Base-by-base conservation (phyloP, 192 early-diverging fungal species). In the Podila verticillata region DNA sequence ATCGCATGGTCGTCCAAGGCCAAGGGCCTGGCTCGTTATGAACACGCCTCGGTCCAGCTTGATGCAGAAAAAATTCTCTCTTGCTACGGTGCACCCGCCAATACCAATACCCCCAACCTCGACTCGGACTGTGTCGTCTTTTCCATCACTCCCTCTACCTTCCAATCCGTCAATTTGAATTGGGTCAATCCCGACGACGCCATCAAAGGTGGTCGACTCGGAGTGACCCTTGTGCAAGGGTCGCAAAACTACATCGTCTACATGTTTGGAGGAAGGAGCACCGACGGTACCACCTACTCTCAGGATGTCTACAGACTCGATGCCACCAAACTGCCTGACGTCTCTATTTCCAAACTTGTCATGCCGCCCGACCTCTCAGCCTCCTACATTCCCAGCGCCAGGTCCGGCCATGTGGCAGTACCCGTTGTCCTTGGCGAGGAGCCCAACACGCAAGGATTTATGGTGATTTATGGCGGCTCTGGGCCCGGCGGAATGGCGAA, bases 181-280 rank as follows among this genome's bases (percentile, higher is more conserved):
- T 80, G 66, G 65, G 17, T 24, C 35, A 67, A 67, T 31, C 0
- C 24, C 28, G 56, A n/a, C 8, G 77, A 72, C 48, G 29, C 28
- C 0, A 64, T 72, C 32, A 35, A 7, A 0, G 61, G 47, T 2
- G 70, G 69, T 7, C 26, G 65, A 44, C 57, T 30, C 13, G 70
- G 70, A 24, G 48, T 44, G 26, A 35, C 77, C 1, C 47, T 80
- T 4, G 66, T 80, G 19, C n/a, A 70, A 4, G 29, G 51, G 0
- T 3, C 35, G 2, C 24, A 66, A 15, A 36, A 26, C 32, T 56
- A 59, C 22, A 34, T 44, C 2, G 26, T 64, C 17, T 80, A 80
- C 66, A 32, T 80, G 61, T 80, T 80, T 72, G 77, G 77, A 59
- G 77, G 77, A 4, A 49, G 9, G 22, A 67, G 48, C 57, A 48